Evolutionary conservation across 345 rosid species (phyloP), one percentile per base, ranked within the genome.

Genomic region (Gossypium australe): DNA sequence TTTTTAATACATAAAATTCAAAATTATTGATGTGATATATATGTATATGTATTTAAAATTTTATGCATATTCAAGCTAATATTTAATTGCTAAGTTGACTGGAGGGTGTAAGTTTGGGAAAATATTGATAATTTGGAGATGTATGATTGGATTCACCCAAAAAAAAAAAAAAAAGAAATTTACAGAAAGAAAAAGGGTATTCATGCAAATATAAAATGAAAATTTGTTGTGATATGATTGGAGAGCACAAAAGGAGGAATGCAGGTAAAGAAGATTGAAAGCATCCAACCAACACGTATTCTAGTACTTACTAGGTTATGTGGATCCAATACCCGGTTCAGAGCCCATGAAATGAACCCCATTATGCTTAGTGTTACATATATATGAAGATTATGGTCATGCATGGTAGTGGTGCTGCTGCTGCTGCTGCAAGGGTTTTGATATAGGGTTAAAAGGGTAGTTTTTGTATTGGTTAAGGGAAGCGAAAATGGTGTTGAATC

Each of bases 401-500:
- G 65, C 66, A 72, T 43, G 51, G 8, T 3, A 6, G 41, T 34
- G 41, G 24, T 9, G 45, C 72, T 48, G 0, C 13, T 8, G 18
- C 44, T n/a, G n/a, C n/a, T 9, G 45, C 72, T 48, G 0, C 16
- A 10, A 10, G 72, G 72, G 57, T 49, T 25, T 68, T 9, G 3
- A 4, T 25, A 10, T 59, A 3, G 24, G 63, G 63, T 59, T 58
- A 20, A 22, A 45, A 45, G 11, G 13, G 4, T 56, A 7, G 9
- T n/a, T 18, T 8, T 18, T 18, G 9, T 56, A 13, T n/a, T 17
- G 7, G 0, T 51, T 16, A 56, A 71, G 25, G 48, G 17, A 38
- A 34, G 44, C 22, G 25, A 58, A 44, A 7, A 72, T 72, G 75
- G 75, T 72, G 25, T 13, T 47, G 38, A 72, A 59, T 4, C 52